Evolutionary conservation across 2,329 filamentous ascomycete genomes (phyloP).

Genomic region (Fusarium sp.): DNA sequence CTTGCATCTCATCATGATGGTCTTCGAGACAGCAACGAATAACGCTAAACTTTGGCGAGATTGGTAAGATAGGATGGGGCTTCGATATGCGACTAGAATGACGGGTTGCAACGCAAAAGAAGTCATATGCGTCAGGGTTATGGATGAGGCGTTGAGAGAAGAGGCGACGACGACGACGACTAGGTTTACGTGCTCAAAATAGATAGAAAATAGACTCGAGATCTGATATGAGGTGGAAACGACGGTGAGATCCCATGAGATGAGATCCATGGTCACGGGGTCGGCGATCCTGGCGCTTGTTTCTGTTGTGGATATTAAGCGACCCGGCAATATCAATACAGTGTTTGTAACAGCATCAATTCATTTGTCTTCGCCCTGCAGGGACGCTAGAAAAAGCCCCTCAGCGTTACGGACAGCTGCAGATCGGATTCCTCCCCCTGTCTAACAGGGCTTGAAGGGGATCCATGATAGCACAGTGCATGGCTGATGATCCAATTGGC

Average conservation of each 20-base stretch:
- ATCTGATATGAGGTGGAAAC: constrained; percentile 32
- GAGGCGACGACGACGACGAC: constrained; percentile 9
- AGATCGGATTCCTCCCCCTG: constrained; percentile 3
- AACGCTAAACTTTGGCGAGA: neutral
- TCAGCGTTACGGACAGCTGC: constrained; percentile 2
- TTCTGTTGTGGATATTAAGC: constrained; percentile 10
- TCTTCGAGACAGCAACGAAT: neutral
- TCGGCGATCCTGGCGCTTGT: constrained; percentile 19
- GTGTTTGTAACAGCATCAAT: neutral
- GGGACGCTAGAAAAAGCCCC: constrained; percentile 13
- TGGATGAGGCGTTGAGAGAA: constrained; percentile 16
- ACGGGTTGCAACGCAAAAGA: neutral
- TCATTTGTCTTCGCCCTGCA: neutral
- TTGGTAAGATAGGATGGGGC: neutral
- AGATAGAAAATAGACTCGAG: neutral
- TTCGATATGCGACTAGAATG: neutral
- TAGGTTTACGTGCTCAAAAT: neutral
- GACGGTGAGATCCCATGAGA: constrained; percentile 6
- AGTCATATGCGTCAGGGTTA: neutral
- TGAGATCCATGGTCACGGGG: constrained; percentile 11
- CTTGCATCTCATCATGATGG: neutral
- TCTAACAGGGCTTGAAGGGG: neutral
- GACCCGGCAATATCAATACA: constrained; percentile 2
- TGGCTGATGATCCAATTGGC: constrained; percentile 7
- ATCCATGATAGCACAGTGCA: constrained; percentile 16